These are phyloP conservation scores for Yamadazyma spencermartinsiae DNA, from an alignment of 1,139 yeast species.

Conservation along the genomic window DNA sequence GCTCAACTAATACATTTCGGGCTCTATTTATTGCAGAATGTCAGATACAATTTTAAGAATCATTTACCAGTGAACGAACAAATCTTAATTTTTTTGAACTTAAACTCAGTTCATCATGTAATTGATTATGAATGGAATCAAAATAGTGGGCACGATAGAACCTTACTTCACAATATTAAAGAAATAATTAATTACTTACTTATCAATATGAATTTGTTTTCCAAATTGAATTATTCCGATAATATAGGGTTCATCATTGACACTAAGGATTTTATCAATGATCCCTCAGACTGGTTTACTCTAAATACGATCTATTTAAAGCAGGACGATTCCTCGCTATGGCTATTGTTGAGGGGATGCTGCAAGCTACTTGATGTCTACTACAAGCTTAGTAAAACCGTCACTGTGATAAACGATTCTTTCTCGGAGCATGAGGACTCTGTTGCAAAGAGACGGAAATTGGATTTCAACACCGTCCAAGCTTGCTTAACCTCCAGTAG, in stretches of 20 bases:
- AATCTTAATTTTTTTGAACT: slow-evolving; percentile 13
- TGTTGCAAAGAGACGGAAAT: slow-evolving; percentile 6
- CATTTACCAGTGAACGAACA: slow-evolving; percentile 10
- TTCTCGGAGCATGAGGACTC: neutral
- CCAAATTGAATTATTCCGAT: neutral
- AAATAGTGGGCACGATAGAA: neutral
- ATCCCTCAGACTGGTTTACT: slow-evolving; percentile 7
- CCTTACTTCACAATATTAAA: neutral
- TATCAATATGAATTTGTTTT: neutral
- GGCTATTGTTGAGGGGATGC: slow-evolving; percentile 14
- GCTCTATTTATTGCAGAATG: slow-evolving; percentile 7
- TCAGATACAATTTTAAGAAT: slow-evolving; percentile 10
- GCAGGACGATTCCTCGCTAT: slow-evolving; percentile 8
- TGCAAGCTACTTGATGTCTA: slow-evolving; percentile 10
- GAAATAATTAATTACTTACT: neutral
- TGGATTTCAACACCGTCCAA: slow-evolving; percentile 1
- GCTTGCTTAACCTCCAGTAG: neutral
- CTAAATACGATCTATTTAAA: slow-evolving; percentile 14
- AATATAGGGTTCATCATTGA: slow-evolving; percentile 5
- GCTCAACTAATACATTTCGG: slow-evolving; percentile 7
- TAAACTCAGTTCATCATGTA: slow-evolving; percentile 10
- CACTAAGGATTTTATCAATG: neutral
- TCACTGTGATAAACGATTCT: neutral
- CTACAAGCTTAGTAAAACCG: slow-evolving; percentile 3
- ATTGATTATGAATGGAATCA: neutral